Percentiles rank a stretch among this genome's conserved stretches.
Conservation (phyloP, 495 filamentous ascomycete species). For the Friedmanniomyces simplex region DNA sequence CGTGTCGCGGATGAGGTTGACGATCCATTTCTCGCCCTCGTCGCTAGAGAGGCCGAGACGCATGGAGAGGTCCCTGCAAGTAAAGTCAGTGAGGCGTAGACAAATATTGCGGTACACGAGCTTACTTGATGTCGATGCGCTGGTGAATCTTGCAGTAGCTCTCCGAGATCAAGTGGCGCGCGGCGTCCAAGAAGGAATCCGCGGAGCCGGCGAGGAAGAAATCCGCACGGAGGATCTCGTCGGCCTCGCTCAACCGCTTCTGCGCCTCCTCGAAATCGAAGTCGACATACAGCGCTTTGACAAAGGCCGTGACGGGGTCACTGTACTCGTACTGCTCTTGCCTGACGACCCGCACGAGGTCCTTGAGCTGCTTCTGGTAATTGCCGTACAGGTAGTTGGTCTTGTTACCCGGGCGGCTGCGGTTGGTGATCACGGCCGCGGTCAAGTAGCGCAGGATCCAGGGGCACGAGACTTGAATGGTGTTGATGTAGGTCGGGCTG, state of each 20-base stretch:
- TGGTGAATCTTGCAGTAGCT: conserved; percentile 99
- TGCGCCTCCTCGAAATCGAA: conserved; percentile 99
- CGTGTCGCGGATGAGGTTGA: conserved; percentile 96
- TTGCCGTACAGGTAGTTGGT: conserved; percentile 37
- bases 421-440: conserved; percentile 92
- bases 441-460: conserved; percentile 94
- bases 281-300: conserved; percentile 92
- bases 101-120: neutral
- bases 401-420: conserved; percentile 49
- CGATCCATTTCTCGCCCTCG: conserved; percentile 99
- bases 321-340: conserved; percentile 96
- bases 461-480: conserved; percentile 93
- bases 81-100: conserved; percentile 17
- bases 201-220: conserved; percentile 86
- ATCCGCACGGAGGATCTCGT: conserved; percentile 82
- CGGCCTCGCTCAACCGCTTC: conserved; percentile 78
- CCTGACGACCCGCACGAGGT: conserved; percentile 83
- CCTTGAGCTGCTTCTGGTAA: conserved; percentile 97
- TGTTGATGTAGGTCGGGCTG: conserved; percentile 93
- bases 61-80: conserved; percentile 65
- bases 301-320: conserved; percentile 90
- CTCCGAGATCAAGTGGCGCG: conserved; percentile 92
- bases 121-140: conserved; percentile 86
- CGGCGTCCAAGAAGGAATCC: conserved; percentile 87
- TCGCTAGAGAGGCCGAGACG: conserved; percentile 81